Evolutionary conservation across 805 yeast genomes (phyloP).

Genomic region (Debaryomyces castellii): DNA sequence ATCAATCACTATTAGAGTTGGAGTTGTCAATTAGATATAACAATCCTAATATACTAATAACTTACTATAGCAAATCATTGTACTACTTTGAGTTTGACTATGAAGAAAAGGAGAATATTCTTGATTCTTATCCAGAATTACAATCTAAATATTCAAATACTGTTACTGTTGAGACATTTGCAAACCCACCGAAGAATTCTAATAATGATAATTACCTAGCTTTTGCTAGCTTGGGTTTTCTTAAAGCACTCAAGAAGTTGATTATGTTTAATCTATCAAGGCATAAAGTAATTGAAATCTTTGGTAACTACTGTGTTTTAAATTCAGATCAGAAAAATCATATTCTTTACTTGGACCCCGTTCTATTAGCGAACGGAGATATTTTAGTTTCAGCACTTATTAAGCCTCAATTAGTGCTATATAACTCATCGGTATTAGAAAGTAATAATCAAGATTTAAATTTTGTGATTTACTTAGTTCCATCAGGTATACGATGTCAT

Average conservation of each 20-base stretch:
- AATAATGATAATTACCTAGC: slow-evolving; percentile 19
- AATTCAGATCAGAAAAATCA: slow-evolving; percentile 9
- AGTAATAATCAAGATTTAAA: slow-evolving; percentile 12
- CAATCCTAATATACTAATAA: slow-evolving; percentile 36
- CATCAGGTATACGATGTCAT: slow-evolving; percentile 45
- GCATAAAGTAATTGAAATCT: slow-evolving; percentile 22
- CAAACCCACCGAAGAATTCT: slow-evolving; percentile 28
- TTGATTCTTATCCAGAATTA: slow-evolving; percentile 23
- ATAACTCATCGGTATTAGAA: slow-evolving; percentile 9
- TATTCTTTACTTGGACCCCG: slow-evolving; percentile 35
- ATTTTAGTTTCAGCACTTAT: slow-evolving; percentile 30
- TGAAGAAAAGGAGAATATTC: slow-evolving; percentile 12
- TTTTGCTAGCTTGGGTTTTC: slow-evolving; percentile 34
- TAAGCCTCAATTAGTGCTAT: slow-evolving; percentile 24
- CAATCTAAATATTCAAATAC: slow-evolving; percentile 19
- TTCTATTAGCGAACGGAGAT: slow-evolving; percentile 38
- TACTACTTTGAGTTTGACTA: slow-evolving; percentile 33
- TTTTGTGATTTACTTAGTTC: slow-evolving; percentile 39
- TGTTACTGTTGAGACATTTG: slow-evolving; percentile 23
- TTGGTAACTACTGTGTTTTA: slow-evolving; percentile 39
- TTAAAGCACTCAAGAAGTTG: slow-evolving; percentile 41
- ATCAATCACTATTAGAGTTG: slow-evolving; percentile 39
- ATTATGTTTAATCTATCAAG: slow-evolving; percentile 32
- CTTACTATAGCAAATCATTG: slow-evolving; percentile 41
- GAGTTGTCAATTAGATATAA: slow-evolving; percentile 36